Conservation (phyloP, 23 red algal genomes). For the Gracilaria vermiculophylla region DNA sequence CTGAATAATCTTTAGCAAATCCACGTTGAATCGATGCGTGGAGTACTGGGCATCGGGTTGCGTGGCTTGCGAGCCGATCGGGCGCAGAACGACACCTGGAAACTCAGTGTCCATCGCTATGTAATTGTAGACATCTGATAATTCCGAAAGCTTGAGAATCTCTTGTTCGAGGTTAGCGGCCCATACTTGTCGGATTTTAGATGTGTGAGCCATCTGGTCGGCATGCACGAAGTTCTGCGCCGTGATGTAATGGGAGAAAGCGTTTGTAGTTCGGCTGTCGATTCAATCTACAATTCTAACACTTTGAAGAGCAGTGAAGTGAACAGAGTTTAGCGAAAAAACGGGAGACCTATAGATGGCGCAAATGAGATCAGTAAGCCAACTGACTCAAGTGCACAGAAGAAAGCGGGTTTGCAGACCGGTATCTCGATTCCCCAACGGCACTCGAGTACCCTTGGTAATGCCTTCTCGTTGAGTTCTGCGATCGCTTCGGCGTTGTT, state of each 20-base stretch:
- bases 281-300: too few species aligned
- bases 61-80: constrained; percentile 62
- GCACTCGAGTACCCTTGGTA: too few species aligned
- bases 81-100: constrained; percentile 91
- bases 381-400: too few species aligned
- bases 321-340: background rate
- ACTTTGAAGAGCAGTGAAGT: too few species aligned
- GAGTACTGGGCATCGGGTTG: constrained; percentile 78
- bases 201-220: constrained; percentile 26
- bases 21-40: constrained; percentile 85
- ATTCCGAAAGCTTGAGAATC: constrained; percentile 60
- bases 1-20: constrained; percentile 94
- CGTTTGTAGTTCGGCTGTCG: background rate
- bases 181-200: constrained; percentile 85
- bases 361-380: too few species aligned
- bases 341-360: too few species aligned
- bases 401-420: too few species aligned
- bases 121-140: constrained; percentile 79
- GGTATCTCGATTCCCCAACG: too few species aligned
- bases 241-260: background rate
- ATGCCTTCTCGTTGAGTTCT: too few species aligned
- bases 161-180: constrained; percentile 87
- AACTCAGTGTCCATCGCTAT: constrained; percentile 98
- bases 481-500: too few species aligned
- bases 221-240: background rate